A percentile compares a stretch with the other conserved stretches of the same genome.
phyloP scores from a whole-genome alignment of 2,329 filamentous ascomycete genomes.

The Ustilaginoidea virens region DNA sequence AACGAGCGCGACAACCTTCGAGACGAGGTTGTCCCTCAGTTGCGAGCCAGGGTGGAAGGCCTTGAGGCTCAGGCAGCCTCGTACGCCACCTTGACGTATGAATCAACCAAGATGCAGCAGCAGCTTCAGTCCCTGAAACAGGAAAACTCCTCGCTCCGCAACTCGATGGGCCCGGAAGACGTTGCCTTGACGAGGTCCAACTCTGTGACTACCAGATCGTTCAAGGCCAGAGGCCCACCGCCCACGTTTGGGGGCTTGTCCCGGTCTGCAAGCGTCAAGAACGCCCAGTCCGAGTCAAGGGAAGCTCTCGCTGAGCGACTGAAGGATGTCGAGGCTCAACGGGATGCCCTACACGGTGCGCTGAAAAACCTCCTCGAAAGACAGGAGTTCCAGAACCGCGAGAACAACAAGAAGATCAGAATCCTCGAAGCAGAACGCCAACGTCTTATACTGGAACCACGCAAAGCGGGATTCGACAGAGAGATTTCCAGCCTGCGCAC shows the following conservation, averaged over 20 bases:
- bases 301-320: constrained; percentile 63
- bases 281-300: constrained; percentile 35
- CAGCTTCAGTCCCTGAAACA: constrained; percentile 58
- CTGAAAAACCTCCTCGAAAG: constrained; percentile 74
- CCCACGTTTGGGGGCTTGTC: constrained; percentile 29
- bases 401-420: constrained; percentile 68
- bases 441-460: constrained; percentile 51
- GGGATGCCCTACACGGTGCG: constrained; percentile 80
- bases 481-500: constrained; percentile 68
- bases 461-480: constrained; percentile 64
- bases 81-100: constrained; percentile 59
- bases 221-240: constrained; percentile 22
- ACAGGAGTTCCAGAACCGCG: constrained; percentile 69
- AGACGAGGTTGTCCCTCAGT: constrained; percentile 71
- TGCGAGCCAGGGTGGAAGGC: constrained; percentile 62
- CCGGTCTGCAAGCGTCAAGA: constrained; percentile 44
- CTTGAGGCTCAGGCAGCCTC: constrained; percentile 61
- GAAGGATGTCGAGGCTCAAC: constrained; percentile 86
- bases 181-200: constrained; percentile 42
- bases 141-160: constrained; percentile 46
- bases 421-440: constrained; percentile 67
- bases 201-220: constrained; percentile 44
- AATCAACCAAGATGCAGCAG: constrained; percentile 74
- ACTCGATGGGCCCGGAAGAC: constrained; percentile 14
- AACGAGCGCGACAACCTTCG: constrained; percentile 87